Evolutionary conservation across 225 moss, liverwort and hornwort species (phyloP).

Genomic region (Takakia lepidozioides): DNA sequence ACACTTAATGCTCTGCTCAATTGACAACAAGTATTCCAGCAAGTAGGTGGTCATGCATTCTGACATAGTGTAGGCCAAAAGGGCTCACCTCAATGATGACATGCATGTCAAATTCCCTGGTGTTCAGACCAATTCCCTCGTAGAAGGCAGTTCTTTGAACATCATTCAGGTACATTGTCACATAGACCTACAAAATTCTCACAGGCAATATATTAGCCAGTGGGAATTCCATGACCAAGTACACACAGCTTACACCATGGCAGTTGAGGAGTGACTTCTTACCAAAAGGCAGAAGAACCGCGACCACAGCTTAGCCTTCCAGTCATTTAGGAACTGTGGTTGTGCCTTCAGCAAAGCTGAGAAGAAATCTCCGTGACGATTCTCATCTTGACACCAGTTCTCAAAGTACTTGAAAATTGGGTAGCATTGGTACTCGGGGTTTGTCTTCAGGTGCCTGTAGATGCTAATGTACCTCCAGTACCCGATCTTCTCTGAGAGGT

Average conservation of each 20-base stretch:
- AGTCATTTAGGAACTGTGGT: conserved; percentile 94
- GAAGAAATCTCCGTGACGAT: conserved; percentile 98
- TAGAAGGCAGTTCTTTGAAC: conserved; percentile 90
- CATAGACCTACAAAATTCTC: conserved; percentile 60
- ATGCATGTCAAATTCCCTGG: conserved; percentile 91
- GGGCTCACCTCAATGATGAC: conserved; percentile 87
- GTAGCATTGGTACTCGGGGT: conserved; percentile 89
- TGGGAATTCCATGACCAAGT: not conserved
- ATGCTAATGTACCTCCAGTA: conserved; percentile 99
- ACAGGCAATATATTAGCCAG: too few relatives aligned
- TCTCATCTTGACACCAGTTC: conserved; percentile 99
- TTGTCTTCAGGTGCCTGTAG: conserved; percentile 89
- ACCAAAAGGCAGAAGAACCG: conserved; percentile 98
- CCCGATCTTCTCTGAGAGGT: conserved; percentile 91
- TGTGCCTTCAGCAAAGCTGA: conserved; percentile 97
- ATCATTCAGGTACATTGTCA: conserved; percentile 97
- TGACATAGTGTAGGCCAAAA: too few relatives aligned
- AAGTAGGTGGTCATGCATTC: too few relatives aligned
- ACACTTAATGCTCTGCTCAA: too few relatives aligned
- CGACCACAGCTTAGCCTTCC: conserved; percentile 98
- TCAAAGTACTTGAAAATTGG: conserved; percentile 99
- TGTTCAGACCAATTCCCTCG: conserved; percentile 89
- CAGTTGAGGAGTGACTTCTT: conserved; percentile 14
- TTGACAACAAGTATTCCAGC: too few relatives aligned
- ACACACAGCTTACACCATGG: too few relatives aligned